Evolutionary conservation across 148 eudicot species (phyloP).

Genomic region (Selenicereus undatus): DNA sequence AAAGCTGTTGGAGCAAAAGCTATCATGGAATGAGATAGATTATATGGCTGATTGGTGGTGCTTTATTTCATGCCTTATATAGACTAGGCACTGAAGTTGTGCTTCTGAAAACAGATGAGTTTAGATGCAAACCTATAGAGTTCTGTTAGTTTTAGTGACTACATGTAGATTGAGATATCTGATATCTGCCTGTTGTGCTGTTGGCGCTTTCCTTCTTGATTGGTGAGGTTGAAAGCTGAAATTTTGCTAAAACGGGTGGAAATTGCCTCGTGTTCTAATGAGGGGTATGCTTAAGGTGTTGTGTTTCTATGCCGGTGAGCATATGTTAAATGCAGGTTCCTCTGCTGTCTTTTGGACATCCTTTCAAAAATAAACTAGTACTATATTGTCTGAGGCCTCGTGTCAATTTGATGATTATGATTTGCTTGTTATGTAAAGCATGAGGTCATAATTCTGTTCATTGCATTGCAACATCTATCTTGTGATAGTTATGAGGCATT

Average conservation of each 20-base stretch:
- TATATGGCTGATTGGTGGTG: slow-evolving; percentile 25
- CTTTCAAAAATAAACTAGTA: neutral
- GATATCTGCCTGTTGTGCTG: neutral
- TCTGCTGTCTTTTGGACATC: neutral
- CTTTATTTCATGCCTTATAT: neutral
- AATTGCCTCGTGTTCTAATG: neutral
- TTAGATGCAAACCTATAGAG: neutral
- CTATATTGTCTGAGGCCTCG: neutral
- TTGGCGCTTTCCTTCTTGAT: neutral
- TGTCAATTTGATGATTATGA: neutral
- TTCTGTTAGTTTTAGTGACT: neutral
- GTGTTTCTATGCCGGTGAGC: neutral
- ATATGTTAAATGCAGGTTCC: neutral
- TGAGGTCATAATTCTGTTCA: neutral
- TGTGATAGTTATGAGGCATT: neutral
- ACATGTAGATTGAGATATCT: neutral
- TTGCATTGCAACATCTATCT: slow-evolving; percentile 3
- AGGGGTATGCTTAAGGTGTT: neutral
- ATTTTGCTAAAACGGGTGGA: neutral
- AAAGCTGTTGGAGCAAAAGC: slow-evolving; percentile 80
- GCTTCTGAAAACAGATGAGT: neutral
- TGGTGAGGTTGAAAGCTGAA: neutral
- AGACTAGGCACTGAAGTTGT: neutral
- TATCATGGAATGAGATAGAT: slow-evolving; percentile 59
- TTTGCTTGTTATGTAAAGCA: neutral